Percentiles rank a stretch among this genome's conserved stretches.
Evolutionary conservation across 2,329 filamentous ascomycete genomes (phyloP).

Genomic region (Xylaria sp.): DNA sequence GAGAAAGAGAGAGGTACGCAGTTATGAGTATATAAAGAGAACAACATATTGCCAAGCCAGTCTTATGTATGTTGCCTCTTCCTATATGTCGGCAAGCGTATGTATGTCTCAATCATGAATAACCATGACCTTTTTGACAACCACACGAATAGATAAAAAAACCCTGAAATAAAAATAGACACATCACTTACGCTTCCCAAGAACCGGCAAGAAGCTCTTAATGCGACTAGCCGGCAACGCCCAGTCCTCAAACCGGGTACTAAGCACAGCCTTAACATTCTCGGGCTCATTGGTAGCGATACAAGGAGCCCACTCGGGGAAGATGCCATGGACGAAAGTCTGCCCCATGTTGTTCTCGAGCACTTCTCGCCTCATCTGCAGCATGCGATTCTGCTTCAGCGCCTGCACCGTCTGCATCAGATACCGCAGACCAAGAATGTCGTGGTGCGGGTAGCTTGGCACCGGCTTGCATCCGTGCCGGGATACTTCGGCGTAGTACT

Average conservation of each 20-base stretch:
- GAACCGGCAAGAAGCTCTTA: constrained; percentile 54
- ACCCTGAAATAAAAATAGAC: not conserved
- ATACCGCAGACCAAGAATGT: constrained; percentile 44
- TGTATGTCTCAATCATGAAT: not conserved
- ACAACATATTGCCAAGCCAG: not conserved
- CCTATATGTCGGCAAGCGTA: not conserved
- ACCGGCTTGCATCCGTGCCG: constrained; percentile 39
- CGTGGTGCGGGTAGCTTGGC: constrained; percentile 37
- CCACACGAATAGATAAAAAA: not conserved
- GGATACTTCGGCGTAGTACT: constrained; percentile 38
- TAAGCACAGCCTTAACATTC: constrained; percentile 67
- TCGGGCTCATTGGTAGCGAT: constrained; percentile 46
- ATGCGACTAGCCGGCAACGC: constrained; percentile 54
- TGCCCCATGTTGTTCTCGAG: constrained; percentile 36
- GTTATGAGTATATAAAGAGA: not conserved
- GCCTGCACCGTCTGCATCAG: constrained; percentile 39
- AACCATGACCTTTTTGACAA: not conserved
- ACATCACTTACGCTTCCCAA: constrained; percentile 55
- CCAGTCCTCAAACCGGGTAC: constrained; percentile 62
- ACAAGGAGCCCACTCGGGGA: constrained; percentile 36
- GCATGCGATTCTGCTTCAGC: constrained; percentile 38
- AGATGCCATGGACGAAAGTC: constrained; percentile 43
- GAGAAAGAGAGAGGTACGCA: too few species aligned
- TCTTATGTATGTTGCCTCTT: not conserved
- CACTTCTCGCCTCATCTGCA: constrained; percentile 32